Conservation (phyloP, 2,329 filamentous ascomycete genomes). For the Neonectria sp. region DNA sequence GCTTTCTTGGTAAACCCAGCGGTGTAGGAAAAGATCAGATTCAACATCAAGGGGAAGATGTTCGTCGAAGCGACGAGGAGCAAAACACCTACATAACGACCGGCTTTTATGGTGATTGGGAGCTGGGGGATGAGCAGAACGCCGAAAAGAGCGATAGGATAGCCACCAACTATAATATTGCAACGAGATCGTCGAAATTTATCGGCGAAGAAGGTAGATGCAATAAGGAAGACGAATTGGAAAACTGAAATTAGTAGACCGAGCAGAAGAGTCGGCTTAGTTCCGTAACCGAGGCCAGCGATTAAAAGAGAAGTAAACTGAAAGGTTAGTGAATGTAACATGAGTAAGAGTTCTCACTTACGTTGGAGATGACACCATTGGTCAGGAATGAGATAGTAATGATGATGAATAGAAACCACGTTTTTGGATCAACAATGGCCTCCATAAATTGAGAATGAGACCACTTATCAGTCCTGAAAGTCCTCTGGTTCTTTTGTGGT, state of each 20-base stretch:
- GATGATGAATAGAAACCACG: conserved; percentile 8
- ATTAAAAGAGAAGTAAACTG: conserved; percentile 15
- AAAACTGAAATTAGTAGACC: neutral
- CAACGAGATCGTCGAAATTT: conserved; percentile 7
- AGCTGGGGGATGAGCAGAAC: conserved; percentile 13
- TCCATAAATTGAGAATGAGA: neutral
- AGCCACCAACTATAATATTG: neutral
- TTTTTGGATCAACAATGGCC: neutral
- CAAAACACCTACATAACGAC: conserved; percentile 2
- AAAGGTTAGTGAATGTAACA: neutral
- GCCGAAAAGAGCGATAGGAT: conserved; percentile 1
- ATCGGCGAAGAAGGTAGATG: conserved; percentile 1
- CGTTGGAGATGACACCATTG: conserved; percentile 14
- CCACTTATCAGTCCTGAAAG: conserved; percentile 2
- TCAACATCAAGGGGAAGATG: conserved; percentile 18
- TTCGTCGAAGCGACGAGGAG: neutral
- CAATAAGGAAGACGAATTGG: neutral
- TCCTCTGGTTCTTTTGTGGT: conserved; percentile 3
- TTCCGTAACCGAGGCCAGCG: conserved; percentile 5
- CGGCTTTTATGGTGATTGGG: neutral
- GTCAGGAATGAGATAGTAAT: conserved; percentile 3
- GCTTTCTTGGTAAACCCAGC: conserved; percentile 16
- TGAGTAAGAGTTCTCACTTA: neutral
- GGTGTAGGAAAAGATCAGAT: neutral
- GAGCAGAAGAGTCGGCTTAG: neutral